Conservation (phyloP, 2,329 filamentous ascomycete genomes). For the Penicillium sp. region DNA sequence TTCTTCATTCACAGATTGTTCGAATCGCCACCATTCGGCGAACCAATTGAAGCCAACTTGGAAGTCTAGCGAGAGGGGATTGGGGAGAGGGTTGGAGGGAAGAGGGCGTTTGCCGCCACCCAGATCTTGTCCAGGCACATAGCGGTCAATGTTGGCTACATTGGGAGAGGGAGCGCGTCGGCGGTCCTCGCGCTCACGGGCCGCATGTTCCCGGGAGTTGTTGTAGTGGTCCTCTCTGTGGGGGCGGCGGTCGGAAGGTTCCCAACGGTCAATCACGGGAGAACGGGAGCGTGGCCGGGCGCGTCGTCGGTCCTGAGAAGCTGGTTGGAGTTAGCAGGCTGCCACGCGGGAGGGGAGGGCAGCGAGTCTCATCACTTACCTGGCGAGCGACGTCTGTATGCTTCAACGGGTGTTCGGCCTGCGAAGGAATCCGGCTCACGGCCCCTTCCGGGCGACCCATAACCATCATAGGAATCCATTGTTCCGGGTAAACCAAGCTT, state of each 20-base stretch:
- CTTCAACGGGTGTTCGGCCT: slow-evolving; percentile 37
- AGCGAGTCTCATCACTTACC: slow-evolving; percentile 34
- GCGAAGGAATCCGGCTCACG: slow-evolving; percentile 44
- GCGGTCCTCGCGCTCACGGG: slow-evolving; percentile 58
- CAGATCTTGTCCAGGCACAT: slow-evolving; percentile 63
- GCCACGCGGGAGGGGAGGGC: background rate
- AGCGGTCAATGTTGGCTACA: slow-evolving; percentile 62
- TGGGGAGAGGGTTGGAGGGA: slow-evolving; percentile 59
- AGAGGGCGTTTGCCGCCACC: slow-evolving; percentile 53
- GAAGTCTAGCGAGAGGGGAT: slow-evolving; percentile 64
- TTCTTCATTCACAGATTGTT: slow-evolving; percentile 65
- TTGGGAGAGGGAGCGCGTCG: slow-evolving; percentile 60
- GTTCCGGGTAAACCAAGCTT: background rate
- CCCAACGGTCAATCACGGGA: slow-evolving; percentile 65
- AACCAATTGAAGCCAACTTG: slow-evolving; percentile 70
- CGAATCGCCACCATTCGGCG: slow-evolving; percentile 67
- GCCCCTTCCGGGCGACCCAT: slow-evolving; percentile 46
- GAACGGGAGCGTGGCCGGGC: slow-evolving; percentile 59
- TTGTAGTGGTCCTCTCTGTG: slow-evolving; percentile 60
- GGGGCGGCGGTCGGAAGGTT: slow-evolving; percentile 56
- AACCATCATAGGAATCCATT: slow-evolving; percentile 53
- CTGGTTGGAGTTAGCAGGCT: slow-evolving; percentile 15
- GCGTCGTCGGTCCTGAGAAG: slow-evolving; percentile 46
- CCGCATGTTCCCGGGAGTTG: slow-evolving; percentile 42
- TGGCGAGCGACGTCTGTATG: slow-evolving; percentile 50